A percentile compares a stretch with the other conserved stretches of the same genome.
Conservation (phyloP, 2,329 filamentous ascomycete genomes). For the Lecanicillium sp. region DNA sequence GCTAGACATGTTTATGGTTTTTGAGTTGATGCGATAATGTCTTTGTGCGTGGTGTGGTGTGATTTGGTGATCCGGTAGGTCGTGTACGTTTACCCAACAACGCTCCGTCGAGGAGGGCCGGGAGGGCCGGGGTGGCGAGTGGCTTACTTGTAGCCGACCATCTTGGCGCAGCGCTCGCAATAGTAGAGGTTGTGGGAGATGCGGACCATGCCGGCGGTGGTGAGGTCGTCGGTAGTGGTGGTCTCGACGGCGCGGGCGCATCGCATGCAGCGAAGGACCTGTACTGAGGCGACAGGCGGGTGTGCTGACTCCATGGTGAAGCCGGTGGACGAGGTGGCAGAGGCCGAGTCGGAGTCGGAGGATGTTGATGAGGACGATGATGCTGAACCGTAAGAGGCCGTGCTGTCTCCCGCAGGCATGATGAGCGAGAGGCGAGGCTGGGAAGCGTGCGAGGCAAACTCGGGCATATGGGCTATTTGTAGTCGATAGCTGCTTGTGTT, state of each 20-base stretch:
- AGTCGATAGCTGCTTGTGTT: no score
- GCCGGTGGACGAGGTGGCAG: conserved; percentile 24
- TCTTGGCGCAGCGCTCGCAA: conserved; percentile 57
- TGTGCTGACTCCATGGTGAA: conserved; percentile 44
- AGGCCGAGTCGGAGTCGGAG: conserved; percentile 38
- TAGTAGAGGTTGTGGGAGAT: conserved; percentile 63
- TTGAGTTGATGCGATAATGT: no score
- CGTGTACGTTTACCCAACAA: no score
- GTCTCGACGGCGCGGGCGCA: conserved; percentile 55
- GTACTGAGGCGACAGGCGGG: conserved; percentile 46
- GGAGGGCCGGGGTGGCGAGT: not conserved
- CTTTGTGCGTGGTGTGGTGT: no score
- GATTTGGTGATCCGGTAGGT: no score
- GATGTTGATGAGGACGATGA: conserved; percentile 27
- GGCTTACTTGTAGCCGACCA: conserved; percentile 56
- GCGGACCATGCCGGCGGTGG: conserved; percentile 55
- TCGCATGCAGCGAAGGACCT: conserved; percentile 57
- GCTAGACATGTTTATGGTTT: no score
- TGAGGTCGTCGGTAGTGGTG: conserved; percentile 54
- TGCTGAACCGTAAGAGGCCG: conserved; percentile 27
- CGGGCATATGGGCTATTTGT: conserved; percentile 12
- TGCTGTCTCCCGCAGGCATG: conserved; percentile 22
- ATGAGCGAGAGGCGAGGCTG: conserved; percentile 16
- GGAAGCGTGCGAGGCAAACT: conserved; percentile 1
- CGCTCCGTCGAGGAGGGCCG: not conserved